Conservation (phyloP, 441 rosid species). For the Flueggea neowawraea region DNA sequence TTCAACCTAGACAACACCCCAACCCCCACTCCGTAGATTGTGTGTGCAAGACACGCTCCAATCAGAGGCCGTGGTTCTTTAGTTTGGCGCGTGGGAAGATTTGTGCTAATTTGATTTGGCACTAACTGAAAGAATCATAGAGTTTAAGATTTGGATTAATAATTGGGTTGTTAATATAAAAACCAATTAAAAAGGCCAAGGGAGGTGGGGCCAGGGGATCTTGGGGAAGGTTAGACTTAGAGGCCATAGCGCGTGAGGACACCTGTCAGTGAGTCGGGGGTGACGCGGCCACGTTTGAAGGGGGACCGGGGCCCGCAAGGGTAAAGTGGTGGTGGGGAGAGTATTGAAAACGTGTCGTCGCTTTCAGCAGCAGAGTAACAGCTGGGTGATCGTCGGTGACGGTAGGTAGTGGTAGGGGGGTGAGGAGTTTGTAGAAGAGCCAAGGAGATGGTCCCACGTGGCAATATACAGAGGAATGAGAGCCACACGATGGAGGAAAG, state of each 20-base stretch:
- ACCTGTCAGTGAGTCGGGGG: conserved; percentile 32
- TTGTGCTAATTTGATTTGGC: conserved; percentile 6
- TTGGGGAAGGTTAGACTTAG: conserved; percentile 11
- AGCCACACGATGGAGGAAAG: no score
- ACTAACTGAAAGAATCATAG: no score
- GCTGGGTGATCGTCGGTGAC: conserved; percentile 46
- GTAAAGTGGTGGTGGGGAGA: conserved; percentile 9
- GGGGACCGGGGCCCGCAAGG: conserved; percentile 37
- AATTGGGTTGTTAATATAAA: neutral
- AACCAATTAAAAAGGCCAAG: conserved; percentile 17
- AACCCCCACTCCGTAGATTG: neutral
- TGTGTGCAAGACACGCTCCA: conserved; percentile 5
- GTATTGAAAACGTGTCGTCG: conserved; percentile 34
- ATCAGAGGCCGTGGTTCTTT: neutral
- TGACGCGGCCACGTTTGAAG: conserved; percentile 49
- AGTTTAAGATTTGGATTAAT: no score
- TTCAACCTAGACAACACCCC: conserved; percentile 16
- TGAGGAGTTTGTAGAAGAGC: no score
- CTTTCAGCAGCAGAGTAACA: conserved; percentile 43
- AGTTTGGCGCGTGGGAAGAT: neutral
- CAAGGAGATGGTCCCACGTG: no score
- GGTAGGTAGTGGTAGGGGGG: conserved; percentile 19
- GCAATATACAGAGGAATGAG: no score
- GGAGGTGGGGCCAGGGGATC: conserved; percentile 18
- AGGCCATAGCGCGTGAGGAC: conserved; percentile 31